Conservation (phyloP, 2,329 filamentous ascomycete species). For the Coniochaeta sp. region DNA sequence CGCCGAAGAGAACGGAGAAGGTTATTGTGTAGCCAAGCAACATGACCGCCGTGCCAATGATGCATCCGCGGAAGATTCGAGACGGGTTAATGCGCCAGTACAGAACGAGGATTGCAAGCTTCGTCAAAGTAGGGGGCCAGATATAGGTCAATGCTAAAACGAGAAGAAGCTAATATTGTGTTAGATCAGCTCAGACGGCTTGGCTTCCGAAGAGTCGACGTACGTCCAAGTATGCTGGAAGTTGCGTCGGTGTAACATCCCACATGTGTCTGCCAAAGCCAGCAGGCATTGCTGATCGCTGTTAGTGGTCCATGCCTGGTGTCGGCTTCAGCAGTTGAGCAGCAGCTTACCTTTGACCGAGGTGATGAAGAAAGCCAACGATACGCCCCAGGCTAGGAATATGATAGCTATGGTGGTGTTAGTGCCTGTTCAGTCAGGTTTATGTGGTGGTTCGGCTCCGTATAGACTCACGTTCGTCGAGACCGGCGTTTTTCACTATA, state of each 20-base stretch:
- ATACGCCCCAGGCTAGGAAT: slow-evolving; percentile 3
- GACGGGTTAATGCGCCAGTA: slow-evolving; percentile 13
- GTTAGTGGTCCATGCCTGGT: neutral
- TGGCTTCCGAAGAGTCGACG: neutral
- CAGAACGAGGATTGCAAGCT: slow-evolving; percentile 13
- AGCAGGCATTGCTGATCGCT: slow-evolving; percentile 2
- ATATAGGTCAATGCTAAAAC: slow-evolving; percentile 12
- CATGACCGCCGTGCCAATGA: slow-evolving; percentile 6
- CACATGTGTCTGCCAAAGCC: slow-evolving; percentile 6
- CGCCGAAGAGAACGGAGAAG: slow-evolving; percentile 13
- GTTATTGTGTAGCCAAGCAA: slow-evolving; percentile 13
- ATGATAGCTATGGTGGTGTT: slow-evolving; percentile 3
- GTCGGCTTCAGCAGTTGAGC: neutral
- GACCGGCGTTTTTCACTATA: slow-evolving; percentile 2
- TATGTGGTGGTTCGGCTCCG: neutral
- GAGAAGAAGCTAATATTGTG: slow-evolving; percentile 2
- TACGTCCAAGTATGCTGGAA: slow-evolving; percentile 1
- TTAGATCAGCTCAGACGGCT: neutral
- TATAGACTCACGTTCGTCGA: slow-evolving; percentile 3
- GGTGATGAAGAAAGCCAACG: slow-evolving; percentile 3
- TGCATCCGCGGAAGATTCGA: slow-evolving; percentile 4
- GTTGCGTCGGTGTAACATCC: slow-evolving; percentile 4
- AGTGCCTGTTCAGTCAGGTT: neutral
- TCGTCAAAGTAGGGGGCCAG: slow-evolving; percentile 13
- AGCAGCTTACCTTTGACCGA: neutral